Evolutionary conservation across 805 yeast genomes (phyloP).

Genomic region (Kodamaea kaohsiungensis): DNA sequence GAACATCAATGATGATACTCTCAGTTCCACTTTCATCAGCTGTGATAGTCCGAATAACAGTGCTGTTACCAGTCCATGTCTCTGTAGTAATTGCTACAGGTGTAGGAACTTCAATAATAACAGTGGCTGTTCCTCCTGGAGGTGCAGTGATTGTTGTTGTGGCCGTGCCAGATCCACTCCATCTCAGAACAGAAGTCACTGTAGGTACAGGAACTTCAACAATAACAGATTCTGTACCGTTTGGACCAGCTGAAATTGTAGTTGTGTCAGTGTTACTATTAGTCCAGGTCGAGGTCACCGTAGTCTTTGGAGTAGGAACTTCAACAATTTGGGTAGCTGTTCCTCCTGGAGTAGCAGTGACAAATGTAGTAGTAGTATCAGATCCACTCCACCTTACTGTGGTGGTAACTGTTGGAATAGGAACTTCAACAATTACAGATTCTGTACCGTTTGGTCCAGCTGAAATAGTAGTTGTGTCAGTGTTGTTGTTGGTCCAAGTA

Average conservation of each 20-base stretch:
- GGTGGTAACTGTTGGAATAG: constrained; percentile 8
- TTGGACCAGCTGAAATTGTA: no score
- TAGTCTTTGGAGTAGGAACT: constrained; percentile 10
- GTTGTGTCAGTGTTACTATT: background rate
- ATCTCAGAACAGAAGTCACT: no score
- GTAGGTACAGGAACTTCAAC: no score
- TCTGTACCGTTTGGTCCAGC: constrained; percentile 7
- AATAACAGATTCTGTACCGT: no score
- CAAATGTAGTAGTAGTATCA: constrained; percentile 8
- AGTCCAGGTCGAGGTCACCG: constrained; percentile 1
- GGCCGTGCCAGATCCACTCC: constrained; percentile 5
- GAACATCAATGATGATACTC: constrained; percentile 10
- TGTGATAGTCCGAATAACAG: background rate
- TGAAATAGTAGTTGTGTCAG: constrained; percentile 13
- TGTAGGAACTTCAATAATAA: constrained; percentile 17
- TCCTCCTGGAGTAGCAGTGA: constrained; percentile 4
- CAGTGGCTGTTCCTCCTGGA: constrained; percentile 13
- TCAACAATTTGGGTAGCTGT: constrained; percentile 15
- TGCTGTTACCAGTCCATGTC: constrained; percentile 11
- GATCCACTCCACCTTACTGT: constrained; percentile 13
- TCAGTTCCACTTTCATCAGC: constrained; percentile 9
- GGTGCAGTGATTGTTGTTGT: constrained; percentile 12
- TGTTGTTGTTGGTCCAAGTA: constrained; percentile 1
- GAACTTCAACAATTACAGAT: constrained; percentile 11
- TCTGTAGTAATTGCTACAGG: constrained; percentile 15